phyloP scores from a whole-genome alignment of 1,284 basidiomycete genomes.

The Volvariella surrecta region DNA sequence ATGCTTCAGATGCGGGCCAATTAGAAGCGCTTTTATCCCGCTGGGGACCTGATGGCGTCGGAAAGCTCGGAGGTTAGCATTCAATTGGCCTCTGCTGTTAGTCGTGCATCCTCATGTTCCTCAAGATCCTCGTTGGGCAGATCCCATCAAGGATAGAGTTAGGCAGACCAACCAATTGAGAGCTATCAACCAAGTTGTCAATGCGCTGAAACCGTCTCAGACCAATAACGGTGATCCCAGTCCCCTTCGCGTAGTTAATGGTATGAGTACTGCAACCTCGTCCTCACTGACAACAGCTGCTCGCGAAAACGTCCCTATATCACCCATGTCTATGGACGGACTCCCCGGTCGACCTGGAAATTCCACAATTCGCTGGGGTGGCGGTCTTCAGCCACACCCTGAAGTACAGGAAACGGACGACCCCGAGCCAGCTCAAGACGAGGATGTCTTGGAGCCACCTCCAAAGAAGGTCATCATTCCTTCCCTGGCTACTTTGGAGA shows the following conservation, averaged over 20 bases:
- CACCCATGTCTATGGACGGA: conserved; percentile 37
- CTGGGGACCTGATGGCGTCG: conserved; percentile 88
- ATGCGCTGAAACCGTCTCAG: conserved; percentile 52
- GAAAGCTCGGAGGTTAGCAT: conserved; percentile 78
- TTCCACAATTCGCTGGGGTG: conserved; percentile 53
- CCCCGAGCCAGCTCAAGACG: conserved; percentile 21
- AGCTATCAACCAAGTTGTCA: conserved; percentile 78
- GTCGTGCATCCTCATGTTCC: conserved; percentile 14
- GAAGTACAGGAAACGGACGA: conserved; percentile 55
- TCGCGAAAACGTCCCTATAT: conserved; percentile 49
- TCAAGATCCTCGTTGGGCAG: conserved; percentile 84
- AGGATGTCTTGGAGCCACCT: conserved; percentile 26
- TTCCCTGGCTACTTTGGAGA: conserved; percentile 86
- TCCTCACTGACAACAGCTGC: conserved; percentile 64
- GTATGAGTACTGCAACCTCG: conserved; percentile 56
- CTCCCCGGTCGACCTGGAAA: conserved; percentile 50
- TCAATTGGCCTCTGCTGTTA: conserved; percentile 10
- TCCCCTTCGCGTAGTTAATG: conserved; percentile 79
- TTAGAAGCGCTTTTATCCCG: conserved; percentile 81
- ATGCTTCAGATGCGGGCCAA: conserved; percentile 91
- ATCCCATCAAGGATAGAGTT: conserved; percentile 81
- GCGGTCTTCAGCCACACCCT: conserved; percentile 49
- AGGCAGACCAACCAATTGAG: conserved; percentile 67
- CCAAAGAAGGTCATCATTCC: conserved; percentile 59
- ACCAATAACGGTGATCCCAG: conserved; percentile 29